A percentile compares a stretch with the other conserved stretches of the same genome.
Evolutionary conservation across 1,284 basidiomycete species (phyloP).

Genomic region (Heliocybe sulcata): DNA sequence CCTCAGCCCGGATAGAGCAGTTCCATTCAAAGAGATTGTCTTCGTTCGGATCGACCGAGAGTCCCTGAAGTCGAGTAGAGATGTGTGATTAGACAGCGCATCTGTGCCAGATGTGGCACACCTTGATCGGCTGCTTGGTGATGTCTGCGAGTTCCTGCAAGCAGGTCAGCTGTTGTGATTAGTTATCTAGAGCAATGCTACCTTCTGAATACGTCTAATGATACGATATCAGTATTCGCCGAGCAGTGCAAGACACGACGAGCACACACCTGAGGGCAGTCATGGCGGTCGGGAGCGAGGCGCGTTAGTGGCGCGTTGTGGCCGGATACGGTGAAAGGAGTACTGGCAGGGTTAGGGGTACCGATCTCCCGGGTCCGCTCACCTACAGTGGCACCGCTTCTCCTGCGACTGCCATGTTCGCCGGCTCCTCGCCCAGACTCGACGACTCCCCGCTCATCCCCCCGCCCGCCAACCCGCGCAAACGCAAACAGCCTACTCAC

Average conservation of each 20-base stretch:
- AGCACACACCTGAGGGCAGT: conserved; percentile 47
- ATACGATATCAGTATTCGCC: conserved; percentile 5
- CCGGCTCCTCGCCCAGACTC: neutral
- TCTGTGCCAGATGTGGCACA: no score
- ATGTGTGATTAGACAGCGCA: no score
- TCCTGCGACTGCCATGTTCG: neutral
- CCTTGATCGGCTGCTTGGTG: conserved; percentile 51
- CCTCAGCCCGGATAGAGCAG: conserved; percentile 70
- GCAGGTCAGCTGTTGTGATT: conserved; percentile 12
- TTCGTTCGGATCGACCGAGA: conserved; percentile 60
- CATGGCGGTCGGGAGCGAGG: conserved; percentile 25
- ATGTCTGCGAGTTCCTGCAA: conserved; percentile 58
- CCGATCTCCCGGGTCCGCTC: neutral
- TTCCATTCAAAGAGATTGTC: conserved; percentile 77
- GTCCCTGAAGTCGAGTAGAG: conserved; percentile 31
- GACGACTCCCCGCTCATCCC: neutral
- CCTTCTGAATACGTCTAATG: conserved; percentile 64
- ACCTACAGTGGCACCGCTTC: neutral
- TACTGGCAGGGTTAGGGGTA: neutral
- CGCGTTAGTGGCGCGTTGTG: no score
- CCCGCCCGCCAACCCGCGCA: neutral
- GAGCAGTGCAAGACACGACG: conserved; percentile 4
- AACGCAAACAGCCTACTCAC: conserved; percentile 4
- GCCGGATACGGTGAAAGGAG: conserved; percentile 22
- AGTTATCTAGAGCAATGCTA: conserved; percentile 19